These are phyloP conservation scores for Daedaleopsis sinensis DNA, from an alignment of 768 basidiomycete species.

Conservation along the genomic window DNA sequence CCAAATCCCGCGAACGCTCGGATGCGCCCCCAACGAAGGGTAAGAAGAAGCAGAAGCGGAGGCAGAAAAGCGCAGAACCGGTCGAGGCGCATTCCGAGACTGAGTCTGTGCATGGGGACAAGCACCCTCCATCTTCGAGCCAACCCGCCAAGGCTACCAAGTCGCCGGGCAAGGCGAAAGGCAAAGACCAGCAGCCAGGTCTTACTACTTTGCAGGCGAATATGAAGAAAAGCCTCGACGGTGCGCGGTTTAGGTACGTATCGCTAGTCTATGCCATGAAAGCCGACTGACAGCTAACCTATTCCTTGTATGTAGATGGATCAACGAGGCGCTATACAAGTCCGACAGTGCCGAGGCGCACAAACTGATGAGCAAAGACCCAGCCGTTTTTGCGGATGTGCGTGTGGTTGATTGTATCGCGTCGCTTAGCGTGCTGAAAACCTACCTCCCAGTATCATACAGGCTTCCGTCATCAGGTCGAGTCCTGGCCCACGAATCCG, in stretches of 20 bases:
- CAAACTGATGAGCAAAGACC: conserved; percentile 83
- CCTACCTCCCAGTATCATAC: conserved; percentile 71
- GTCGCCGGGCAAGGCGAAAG: conserved; percentile 2
- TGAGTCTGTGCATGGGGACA: neutral
- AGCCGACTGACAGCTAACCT: neutral
- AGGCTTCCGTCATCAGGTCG: conserved; percentile 90
- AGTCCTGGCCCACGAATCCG: conserved; percentile 93
- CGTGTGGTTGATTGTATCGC: conserved; percentile 16
- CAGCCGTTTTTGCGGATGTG: conserved; percentile 83
- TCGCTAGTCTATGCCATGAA: neutral
- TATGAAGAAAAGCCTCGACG: conserved; percentile 81
- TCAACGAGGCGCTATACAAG: conserved; percentile 94
- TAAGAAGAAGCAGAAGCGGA: conserved; percentile 11
- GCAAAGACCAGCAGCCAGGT: conserved; percentile 23
- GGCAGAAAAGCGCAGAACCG: conserved; percentile 4
- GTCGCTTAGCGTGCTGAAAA: neutral
- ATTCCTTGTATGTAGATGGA: conserved; percentile 54
- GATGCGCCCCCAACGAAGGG: neutral
- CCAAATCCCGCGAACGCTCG: neutral
- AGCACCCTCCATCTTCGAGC: neutral
- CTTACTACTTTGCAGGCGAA: conserved; percentile 75
- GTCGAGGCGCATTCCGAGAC: neutral
- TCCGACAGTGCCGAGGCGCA: conserved; percentile 74
- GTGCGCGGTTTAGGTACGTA: conserved; percentile 83
- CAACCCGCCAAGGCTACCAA: conserved; percentile 2